Base-by-base conservation (phyloP, 2,329 filamentous ascomycete genomes). In the Atkinsonella hypoxylon region DNA sequence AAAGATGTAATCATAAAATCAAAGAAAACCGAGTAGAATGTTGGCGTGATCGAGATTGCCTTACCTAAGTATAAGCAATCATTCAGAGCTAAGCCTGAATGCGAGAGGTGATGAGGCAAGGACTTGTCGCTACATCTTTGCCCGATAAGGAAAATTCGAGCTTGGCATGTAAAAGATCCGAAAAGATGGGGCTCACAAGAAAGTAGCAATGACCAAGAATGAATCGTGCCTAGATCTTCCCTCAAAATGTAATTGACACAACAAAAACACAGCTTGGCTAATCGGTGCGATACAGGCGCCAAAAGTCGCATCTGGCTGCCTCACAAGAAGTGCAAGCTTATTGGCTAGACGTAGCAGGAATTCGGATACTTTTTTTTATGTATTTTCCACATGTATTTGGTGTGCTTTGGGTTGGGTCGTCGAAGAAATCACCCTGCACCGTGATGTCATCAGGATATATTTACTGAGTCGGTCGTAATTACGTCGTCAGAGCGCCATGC, bases 371-470 rank as follows among this genome's bases (percentile, higher is more conserved):
- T 48, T 31, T 34, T 8, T 18, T 31, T 13, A 13, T 13, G 13
- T 31, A 8, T 40, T 32, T 13, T 18, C 31, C 38, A 15, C 22
- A 38, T 41, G 32, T 15, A 41, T 42, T 41, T 41, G 15, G 22
- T 48, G 13, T n/a, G 22, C 20, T 15, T 34, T 36, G 34, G 34
- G 34, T 39, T 34, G 54, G 56, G 3, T 57, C 52, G 34, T 57
- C 61, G 47, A 68, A 68, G 54, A 93, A 91, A 53, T 91, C 32
- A 94, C 87, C 26, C 67, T 93, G 85, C 15, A 93, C 84, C 0
- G 88, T 93, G 50, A 91, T 74, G 62, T 93, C 88, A 59, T 93
- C 88, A 56, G 85, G 44, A 67, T 62, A 45, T 63, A 61, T 54
- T 87, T 73, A 39, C 83, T 84, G 57, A 83, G 81, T 0, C 88